phyloP scores from a whole-genome alignment of 805 yeast genomes.

The Zygosaccharomyces gambellarensis region DNA sequence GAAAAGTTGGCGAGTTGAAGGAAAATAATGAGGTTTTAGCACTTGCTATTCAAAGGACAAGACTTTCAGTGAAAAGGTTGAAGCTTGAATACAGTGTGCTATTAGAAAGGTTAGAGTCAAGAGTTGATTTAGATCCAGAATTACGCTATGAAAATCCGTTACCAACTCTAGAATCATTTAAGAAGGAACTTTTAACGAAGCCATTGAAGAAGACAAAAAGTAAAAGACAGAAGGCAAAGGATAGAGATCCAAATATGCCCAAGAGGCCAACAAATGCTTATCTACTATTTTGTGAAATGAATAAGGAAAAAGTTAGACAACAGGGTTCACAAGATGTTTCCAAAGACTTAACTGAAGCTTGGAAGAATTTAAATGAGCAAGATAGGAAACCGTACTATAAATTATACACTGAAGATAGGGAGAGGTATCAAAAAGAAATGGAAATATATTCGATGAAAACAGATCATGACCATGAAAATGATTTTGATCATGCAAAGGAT shows the following conservation, averaged over 20 bases:
- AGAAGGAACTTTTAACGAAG: conserved; percentile 22
- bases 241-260: conserved; percentile 80
- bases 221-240: conserved; percentile 37
- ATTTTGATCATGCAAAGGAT: conserved; percentile 17
- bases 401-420: conserved; percentile 71
- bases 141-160: conserved; percentile 28
- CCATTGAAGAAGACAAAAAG: conserved; percentile 24
- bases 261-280: conserved; percentile 90
- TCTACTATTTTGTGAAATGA: conserved; percentile 78
- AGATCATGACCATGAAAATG: conserved; percentile 17
- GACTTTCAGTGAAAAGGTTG: conserved; percentile 67
- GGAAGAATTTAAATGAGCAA: conserved; percentile 70
- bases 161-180: conserved; percentile 30
- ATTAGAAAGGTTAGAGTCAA: conserved; percentile 70
- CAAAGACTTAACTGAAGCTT: conserved; percentile 73
- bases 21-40: conserved; percentile 72
- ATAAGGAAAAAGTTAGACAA: conserved; percentile 64
- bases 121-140: conserved; percentile 38
- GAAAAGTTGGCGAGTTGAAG: conserved; percentile 66
- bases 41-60: conserved; percentile 70
- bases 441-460: conserved; percentile 39
- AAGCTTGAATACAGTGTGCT: conserved; percentile 79
- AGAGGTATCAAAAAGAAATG: conserved; percentile 71
- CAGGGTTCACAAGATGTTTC: conserved; percentile 64
- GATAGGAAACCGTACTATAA: conserved; percentile 69